These are phyloP conservation scores for Hypoxylon sp. DNA, from an alignment of 2,329 filamentous ascomycete genomes.

Conservation along the genomic window DNA sequence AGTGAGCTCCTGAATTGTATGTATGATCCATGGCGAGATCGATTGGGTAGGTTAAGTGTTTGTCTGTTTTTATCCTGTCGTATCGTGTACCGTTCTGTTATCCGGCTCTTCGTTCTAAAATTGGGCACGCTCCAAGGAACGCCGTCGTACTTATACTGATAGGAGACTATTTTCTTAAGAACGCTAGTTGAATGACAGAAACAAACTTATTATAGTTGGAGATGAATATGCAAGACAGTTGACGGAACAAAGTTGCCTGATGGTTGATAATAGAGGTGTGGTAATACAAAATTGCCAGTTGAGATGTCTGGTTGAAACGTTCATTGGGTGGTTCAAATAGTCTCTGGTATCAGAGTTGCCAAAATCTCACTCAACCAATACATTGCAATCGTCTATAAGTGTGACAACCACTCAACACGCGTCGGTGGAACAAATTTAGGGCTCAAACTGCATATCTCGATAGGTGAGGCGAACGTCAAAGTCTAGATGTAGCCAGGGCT, in stretches of 20 bases:
- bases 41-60: not conserved
- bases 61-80: constrained; percentile 9
- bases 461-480: constrained; percentile 38
- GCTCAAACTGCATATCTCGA: constrained; percentile 42
- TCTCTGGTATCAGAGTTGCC: constrained; percentile 28
- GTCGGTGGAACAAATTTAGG: constrained; percentile 37
- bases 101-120: constrained; percentile 20
- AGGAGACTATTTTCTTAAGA: constrained; percentile 21
- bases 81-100: constrained; percentile 31
- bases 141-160: constrained; percentile 34
- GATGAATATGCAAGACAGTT: constrained; percentile 26
- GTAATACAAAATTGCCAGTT: constrained; percentile 39
- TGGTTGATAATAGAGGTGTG: constrained; percentile 34
- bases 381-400: constrained; percentile 31
- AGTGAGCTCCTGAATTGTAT: constrained; percentile 33
- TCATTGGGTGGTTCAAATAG: constrained; percentile 38
- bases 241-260: constrained; percentile 29
- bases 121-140: constrained; percentile 21
- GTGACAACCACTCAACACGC: constrained; percentile 22
- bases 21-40: constrained; percentile 28
- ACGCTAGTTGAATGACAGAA: constrained; percentile 21
- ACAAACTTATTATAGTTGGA: constrained; percentile 31
- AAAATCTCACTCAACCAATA: constrained; percentile 30
- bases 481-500: constrained; percentile 29
- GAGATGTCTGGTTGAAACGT: constrained; percentile 28